phyloP scores from a whole-genome alignment of 306 rosid species.

The Inga oerstediana region DNA sequence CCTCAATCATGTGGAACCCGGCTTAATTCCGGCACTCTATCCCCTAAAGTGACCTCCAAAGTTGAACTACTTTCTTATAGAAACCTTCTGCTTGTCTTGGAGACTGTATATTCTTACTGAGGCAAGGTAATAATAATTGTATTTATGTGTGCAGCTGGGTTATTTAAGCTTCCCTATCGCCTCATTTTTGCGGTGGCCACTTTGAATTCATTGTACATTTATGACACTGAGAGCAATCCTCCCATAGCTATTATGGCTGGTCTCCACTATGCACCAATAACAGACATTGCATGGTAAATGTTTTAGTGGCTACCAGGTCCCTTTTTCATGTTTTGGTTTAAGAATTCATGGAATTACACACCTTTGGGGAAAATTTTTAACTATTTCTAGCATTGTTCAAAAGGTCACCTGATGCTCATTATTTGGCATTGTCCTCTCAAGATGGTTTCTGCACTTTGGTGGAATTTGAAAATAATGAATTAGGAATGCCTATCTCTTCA shows the following conservation, averaged over 20 bases:
- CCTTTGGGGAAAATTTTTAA: conserved; percentile 24
- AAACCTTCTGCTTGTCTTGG: conserved; percentile 18
- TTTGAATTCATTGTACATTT: conserved; percentile 80
- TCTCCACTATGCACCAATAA: conserved; percentile 91
- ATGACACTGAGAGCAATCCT: conserved; percentile 76
- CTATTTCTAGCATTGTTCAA: conserved; percentile 28
- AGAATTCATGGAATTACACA: conserved; percentile 4
- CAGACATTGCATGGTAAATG: conserved; percentile 85
- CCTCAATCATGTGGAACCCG: conserved; percentile 6
- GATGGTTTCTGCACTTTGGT: conserved; percentile 90
- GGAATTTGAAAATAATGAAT: conserved; percentile 81
- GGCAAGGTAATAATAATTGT: conserved; percentile 23
- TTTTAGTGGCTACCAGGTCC: conserved; percentile 24
- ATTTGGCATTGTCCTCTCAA: conserved; percentile 88
- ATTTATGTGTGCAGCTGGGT: conserved; percentile 58
- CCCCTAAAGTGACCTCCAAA: background rate
- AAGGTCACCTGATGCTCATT: conserved; percentile 88
- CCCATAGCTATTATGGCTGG: conserved; percentile 85
- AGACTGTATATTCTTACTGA: conserved; percentile 8
- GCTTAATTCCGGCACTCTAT: background rate
- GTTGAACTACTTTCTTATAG: background rate
- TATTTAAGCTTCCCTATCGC: conserved; percentile 90
- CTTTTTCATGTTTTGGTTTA: conserved; percentile 18
- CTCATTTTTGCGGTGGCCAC: conserved; percentile 85
- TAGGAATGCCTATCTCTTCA: conserved; percentile 61